These are phyloP conservation scores for Chlorencoelia australis DNA, from an alignment of 2,329 filamentous ascomycete genomes.

Conservation along the genomic window DNA sequence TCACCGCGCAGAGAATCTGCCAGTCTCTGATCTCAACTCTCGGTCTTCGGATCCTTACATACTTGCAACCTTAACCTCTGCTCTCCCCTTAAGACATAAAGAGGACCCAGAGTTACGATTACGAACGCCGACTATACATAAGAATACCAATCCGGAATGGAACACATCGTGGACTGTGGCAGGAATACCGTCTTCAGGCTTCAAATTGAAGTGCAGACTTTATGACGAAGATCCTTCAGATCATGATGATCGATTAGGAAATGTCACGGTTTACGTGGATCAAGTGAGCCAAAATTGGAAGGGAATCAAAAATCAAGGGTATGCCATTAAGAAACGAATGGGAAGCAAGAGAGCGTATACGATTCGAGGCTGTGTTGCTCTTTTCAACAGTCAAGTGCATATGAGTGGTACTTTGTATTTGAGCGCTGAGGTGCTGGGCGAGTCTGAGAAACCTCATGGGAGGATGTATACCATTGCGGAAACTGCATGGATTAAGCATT, in stretches of 20 bases:
- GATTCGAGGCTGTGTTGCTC: slow-evolving; percentile 55
- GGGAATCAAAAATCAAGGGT: slow-evolving; percentile 54
- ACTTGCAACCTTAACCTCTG: slow-evolving; percentile 57
- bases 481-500: slow-evolving; percentile 68
- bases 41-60: slow-evolving; percentile 79
- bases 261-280: slow-evolving; percentile 61
- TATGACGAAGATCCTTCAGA: slow-evolving; percentile 87
- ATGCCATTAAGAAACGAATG: slow-evolving; percentile 69
- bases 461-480: slow-evolving; percentile 74
- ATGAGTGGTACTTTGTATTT: slow-evolving; percentile 63
- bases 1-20: slow-evolving; percentile 69
- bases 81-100: slow-evolving; percentile 67
- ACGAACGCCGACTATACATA: slow-evolving; percentile 67
- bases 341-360: slow-evolving; percentile 82
- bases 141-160: slow-evolving; percentile 68
- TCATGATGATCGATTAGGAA: slow-evolving; percentile 78
- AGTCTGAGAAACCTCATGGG: slow-evolving; percentile 57
- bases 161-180: slow-evolving; percentile 79
- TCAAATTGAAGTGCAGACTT: slow-evolving; percentile 73
- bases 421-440: slow-evolving; percentile 69
- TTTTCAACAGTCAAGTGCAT: slow-evolving; percentile 50
- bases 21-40: slow-evolving; percentile 68
- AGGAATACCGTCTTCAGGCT: slow-evolving; percentile 72
- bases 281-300: slow-evolving; percentile 54
- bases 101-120: slow-evolving; percentile 69